Conservation (phyloP, 495 filamentous ascomycete species). For the Rhypophila decipiens region DNA sequence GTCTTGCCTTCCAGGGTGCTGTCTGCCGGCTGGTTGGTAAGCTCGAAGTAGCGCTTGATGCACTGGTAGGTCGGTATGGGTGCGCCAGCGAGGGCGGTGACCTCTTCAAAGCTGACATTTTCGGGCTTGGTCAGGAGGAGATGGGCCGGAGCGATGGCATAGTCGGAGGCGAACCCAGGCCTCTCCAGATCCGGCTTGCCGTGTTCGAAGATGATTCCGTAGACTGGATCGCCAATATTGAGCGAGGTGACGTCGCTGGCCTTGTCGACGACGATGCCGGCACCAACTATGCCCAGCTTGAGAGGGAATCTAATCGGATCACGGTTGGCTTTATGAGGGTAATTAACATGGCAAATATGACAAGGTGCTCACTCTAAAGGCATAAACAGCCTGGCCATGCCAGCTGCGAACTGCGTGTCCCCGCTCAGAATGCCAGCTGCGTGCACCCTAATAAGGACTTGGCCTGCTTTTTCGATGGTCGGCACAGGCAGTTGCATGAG, state of each 20-base stretch:
- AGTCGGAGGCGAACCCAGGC: constrained; percentile 33
- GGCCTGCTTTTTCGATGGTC: constrained; percentile 29
- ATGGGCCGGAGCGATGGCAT: constrained; percentile 22
- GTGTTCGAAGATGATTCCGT: constrained; percentile 21
- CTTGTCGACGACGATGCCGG: constrained; percentile 41
- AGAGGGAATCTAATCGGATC: constrained; percentile 14
- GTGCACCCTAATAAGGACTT: constrained; percentile 46
- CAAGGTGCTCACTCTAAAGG: constrained; percentile 9
- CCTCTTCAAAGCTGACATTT: constrained; percentile 23
- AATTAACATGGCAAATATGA: too few relatives aligned
- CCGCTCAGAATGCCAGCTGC: constrained; percentile 44
- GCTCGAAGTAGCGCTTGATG: constrained; percentile 30
- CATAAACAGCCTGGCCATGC: constrained; percentile 12
- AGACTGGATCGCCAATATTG: constrained; percentile 47
- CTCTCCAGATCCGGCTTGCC: constrained; percentile 18
- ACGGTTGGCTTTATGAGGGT: neutral
- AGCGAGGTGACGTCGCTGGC: constrained; percentile 37
- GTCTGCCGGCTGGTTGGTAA: constrained; percentile 25
- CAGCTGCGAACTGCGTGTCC: constrained; percentile 43
- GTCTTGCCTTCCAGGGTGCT: constrained; percentile 45
- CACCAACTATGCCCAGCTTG: constrained; percentile 21
- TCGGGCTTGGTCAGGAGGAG: constrained; percentile 35
- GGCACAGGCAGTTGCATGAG: constrained; percentile 39
- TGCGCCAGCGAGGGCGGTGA: constrained; percentile 30
- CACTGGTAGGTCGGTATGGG: constrained; percentile 39